phyloP scores from a whole-genome alignment of 1,284 basidiomycete genomes.

The Trichosporon sp. region DNA sequence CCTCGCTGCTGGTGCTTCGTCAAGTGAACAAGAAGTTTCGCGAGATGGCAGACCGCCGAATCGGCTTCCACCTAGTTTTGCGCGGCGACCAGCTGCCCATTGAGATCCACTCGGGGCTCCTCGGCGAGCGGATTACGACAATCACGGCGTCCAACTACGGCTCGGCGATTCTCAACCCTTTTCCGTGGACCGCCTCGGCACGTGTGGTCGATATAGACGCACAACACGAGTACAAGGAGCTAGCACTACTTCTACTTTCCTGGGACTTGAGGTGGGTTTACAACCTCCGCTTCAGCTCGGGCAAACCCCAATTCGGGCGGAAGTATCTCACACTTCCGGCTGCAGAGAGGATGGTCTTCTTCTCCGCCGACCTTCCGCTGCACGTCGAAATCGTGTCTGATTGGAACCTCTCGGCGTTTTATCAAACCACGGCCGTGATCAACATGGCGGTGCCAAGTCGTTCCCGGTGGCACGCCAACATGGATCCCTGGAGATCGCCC shows the following conservation, averaged over 20 bases:
- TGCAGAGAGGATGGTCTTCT: neutral
- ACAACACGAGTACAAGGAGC: neutral
- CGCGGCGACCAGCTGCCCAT: neutral
- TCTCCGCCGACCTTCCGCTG: neutral
- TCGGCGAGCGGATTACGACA: neutral
- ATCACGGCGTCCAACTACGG: slow-evolving; percentile 4
- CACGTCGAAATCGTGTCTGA: neutral
- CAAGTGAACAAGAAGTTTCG: slow-evolving; percentile 1
- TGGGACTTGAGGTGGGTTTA: neutral
- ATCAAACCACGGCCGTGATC: neutral
- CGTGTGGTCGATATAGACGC: neutral
- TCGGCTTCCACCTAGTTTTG: slow-evolving; percentile 9
- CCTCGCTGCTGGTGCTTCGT: slow-evolving; percentile 7
- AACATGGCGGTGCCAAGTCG: neutral
- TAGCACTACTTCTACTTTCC: neutral
- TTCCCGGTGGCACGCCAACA: too few relatives aligned
- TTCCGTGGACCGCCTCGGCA: neutral
- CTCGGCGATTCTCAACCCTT: slow-evolving; percentile 6
- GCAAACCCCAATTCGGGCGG: neutral
- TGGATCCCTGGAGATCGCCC: too few relatives aligned
- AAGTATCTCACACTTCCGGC: neutral
- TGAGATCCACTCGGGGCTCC: neutral
- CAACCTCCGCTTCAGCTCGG: neutral
- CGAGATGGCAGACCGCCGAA: slow-evolving; percentile 7
- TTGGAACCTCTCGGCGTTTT: neutral